Base-by-base conservation (phyloP, 2,329 filamentous ascomycete genomes). In the Zarea fungicola region DNA sequence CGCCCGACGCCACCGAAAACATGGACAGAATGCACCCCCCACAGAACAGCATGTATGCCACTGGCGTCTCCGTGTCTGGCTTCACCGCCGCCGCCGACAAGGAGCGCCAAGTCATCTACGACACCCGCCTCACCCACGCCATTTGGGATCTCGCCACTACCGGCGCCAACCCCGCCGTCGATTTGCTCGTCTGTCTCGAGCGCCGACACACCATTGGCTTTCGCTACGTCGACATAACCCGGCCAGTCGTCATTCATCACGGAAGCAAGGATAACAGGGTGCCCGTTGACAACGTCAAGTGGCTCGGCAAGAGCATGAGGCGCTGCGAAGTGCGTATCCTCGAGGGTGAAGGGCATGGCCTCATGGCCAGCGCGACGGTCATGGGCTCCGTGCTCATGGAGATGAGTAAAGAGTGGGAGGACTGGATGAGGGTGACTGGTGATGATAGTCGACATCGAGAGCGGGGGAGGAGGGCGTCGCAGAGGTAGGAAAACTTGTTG, bases 381-480 rank as follows among this genome's bases (percentile, higher is more conserved):
- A 99, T 99, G 93, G 88, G 89, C 36, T 83, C 85, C 18, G 87
- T 97, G n/a, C 72, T 99, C 29, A 92, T 89, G 67, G 93, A 99
- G 70, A 95, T 99, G 60, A 87, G 88, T 45, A 84, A 84, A 56
- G 93, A 97, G 65, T 97, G 92, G 92, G 87, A 91, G 56, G 88
- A 92, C 59, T 92, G 87, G 87, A 83, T 81, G 60, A 78, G 80
- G 37, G 77, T 78, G 0, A 83, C 80, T 3, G 77, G 72, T 4
- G 56, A 61, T 0, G 67, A 69, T 21, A 61, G 62, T 8, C 57
- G 60, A 41, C 52, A 57, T 10, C 29, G 40, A 11, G 37, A 42
- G 10, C 22, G 40, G 9, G 40, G 37, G 31, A 31, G 47, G 10
- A n/a, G 40, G 6, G 39, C 28, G 21, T 16, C 22, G 16, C 31